A percentile compares a stretch with the other conserved stretches of the same genome.
phyloP scores from a whole-genome alignment of 148 eudicot genomes.

The Heliamphora exappendiculata region DNA sequence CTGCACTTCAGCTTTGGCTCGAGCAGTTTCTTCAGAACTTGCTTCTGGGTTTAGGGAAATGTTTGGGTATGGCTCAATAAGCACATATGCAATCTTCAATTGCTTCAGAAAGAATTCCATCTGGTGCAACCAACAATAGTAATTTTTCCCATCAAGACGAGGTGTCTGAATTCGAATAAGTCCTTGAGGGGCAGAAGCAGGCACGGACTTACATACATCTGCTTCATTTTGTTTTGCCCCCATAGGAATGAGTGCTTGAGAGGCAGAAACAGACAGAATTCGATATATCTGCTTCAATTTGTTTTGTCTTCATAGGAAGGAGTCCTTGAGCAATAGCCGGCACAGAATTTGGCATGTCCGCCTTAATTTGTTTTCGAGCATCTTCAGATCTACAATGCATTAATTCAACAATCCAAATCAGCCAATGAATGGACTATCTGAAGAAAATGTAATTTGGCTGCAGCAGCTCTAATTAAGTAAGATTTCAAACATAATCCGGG shows the following conservation, averaged over 20 bases:
- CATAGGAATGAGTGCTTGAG: neutral
- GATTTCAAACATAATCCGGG: neutral
- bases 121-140: slow-evolving; percentile 50
- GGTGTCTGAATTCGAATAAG: slow-evolving; percentile 42
- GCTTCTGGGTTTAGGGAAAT: slow-evolving; percentile 19
- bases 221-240: slow-evolving; percentile 14
- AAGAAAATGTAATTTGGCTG: neutral
- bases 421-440: neutral
- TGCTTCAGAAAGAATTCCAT: slow-evolving; percentile 54
- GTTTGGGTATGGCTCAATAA: slow-evolving; percentile 49
- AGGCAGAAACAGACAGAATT: neutral
- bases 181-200: slow-evolving; percentile 19
- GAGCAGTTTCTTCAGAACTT: slow-evolving; percentile 21
- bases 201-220: slow-evolving; percentile 4
- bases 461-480: neutral
- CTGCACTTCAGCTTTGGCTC: slow-evolving; percentile 31
- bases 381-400: slow-evolving; percentile 29
- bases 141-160: slow-evolving; percentile 66
- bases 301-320: neutral
- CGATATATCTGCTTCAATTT: neutral
- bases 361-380: slow-evolving; percentile 22
- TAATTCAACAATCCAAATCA: slow-evolving; percentile 4
- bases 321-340: slow-evolving; percentile 14
- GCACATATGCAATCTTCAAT: slow-evolving; percentile 52
- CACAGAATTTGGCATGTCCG: slow-evolving; percentile 11